Evolutionary conservation across 2,329 filamentous ascomycete species (phyloP).

Genomic region (Cylindrodendrum hubeiense): DNA sequence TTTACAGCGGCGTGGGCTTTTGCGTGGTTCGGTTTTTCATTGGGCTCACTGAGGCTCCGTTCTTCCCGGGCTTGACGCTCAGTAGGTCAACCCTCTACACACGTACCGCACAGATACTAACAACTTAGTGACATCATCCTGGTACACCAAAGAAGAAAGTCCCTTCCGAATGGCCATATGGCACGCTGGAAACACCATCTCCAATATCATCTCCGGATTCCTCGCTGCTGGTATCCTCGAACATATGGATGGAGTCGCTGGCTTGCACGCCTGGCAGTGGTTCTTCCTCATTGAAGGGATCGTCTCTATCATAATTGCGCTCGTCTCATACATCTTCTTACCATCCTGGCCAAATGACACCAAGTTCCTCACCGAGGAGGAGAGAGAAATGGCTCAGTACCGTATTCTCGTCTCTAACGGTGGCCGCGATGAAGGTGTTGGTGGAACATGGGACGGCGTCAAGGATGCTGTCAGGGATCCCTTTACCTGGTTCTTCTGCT

Average conservation of each 20-base stretch:
- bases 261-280: conserved; percentile 56
- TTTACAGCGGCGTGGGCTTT: conserved; percentile 39
- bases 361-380: conserved; percentile 52
- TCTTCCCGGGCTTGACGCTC: conserved; percentile 56
- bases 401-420: conserved; percentile 52
- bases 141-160: conserved; percentile 60
- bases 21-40: conserved; percentile 49
- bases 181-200: conserved; percentile 60
- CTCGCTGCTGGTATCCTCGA: conserved; percentile 57
- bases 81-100: background rate
- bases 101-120: background rate
- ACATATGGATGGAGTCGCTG: conserved; percentile 55
- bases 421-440: conserved; percentile 52
- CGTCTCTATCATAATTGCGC: conserved; percentile 48
- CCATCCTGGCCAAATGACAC: conserved; percentile 53
- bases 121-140: conserved; percentile 57
- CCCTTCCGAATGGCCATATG: conserved; percentile 59
- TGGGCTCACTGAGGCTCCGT: conserved; percentile 50
- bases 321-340: conserved; percentile 50
- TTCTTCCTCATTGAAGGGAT: conserved; percentile 56
- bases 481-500: conserved; percentile 53
- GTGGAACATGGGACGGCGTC: conserved; percentile 54
- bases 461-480: conserved; percentile 50
- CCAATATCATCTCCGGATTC: conserved; percentile 58
- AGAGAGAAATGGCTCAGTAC: conserved; percentile 53